Percentiles rank a stretch among this genome's conserved stretches.
Evolutionary conservation across 768 basidiomycete species (phyloP).

Genomic region (Auriscalpium microsporum): DNA sequence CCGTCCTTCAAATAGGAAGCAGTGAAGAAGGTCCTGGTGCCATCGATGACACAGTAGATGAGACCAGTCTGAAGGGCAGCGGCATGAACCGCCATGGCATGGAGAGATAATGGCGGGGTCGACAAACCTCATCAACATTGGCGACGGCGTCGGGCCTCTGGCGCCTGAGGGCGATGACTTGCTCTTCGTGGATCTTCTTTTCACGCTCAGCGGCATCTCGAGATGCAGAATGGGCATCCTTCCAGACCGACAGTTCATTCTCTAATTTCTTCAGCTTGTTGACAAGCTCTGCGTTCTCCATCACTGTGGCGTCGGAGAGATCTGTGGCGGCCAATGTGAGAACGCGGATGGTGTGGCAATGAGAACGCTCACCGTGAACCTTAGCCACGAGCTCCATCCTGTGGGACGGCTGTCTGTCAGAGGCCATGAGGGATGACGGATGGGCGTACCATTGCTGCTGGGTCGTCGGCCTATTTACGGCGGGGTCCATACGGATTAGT

Average conservation of each 20-base stretch:
- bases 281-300: conserved; percentile 8
- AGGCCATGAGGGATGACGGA: neutral
- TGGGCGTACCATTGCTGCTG: conserved; percentile 11
- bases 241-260: conserved; percentile 13
- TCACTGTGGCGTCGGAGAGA: conserved; percentile 3
- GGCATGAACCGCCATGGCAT: neutral
- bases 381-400: conserved; percentile 10
- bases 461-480: neutral
- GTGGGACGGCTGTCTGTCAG: neutral
- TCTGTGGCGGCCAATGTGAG: neutral
- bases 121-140: neutral
- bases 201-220: neutral
- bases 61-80: neutral
- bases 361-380: conserved; percentile 6
- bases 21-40: conserved; percentile 9
- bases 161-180: neutral
- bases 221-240: conserved; percentile 6
- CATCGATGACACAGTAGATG: conserved; percentile 11
- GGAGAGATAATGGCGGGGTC: neutral
- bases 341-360: neutral
- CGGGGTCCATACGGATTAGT: neutral
- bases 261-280: conserved; percentile 10
- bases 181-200: neutral
- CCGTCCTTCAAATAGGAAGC: conserved; percentile 1
- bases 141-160: neutral